Evolutionary conservation across 495 filamentous ascomycete genomes (phyloP).

Genomic region (Recurvomyces mirabilis): DNA sequence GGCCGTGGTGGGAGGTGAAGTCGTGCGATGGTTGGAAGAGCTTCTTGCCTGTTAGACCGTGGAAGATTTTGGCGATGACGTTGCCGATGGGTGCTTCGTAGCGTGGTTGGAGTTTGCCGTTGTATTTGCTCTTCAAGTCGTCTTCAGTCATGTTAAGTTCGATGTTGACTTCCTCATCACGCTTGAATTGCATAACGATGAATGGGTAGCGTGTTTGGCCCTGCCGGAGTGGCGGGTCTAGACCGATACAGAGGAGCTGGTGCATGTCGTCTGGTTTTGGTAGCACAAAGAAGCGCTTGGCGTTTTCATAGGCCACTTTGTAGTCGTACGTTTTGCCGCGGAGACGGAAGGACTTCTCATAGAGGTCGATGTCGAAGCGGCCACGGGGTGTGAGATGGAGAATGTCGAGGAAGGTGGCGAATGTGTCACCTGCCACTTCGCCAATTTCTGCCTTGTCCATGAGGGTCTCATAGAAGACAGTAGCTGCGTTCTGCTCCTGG

Average conservation of each 20-base stretch:
- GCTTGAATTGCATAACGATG: conserved; percentile 98
- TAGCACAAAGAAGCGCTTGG: conserved; percentile 98
- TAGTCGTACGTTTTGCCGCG: conserved; percentile 99
- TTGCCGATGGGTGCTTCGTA: conserved; percentile 88
- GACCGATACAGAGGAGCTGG: conserved; percentile 83
- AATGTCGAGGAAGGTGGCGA: conserved; percentile 93
- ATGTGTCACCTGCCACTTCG: conserved; percentile 92
- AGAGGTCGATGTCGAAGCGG: conserved; percentile 99
- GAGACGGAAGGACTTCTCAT: conserved; percentile 92
- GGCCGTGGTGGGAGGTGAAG: conserved; percentile 82
- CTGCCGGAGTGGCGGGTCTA: conserved; percentile 92
- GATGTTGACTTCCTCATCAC: conserved; percentile 92
- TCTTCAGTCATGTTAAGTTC: conserved; percentile 95
- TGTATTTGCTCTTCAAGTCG: conserved; percentile 68
- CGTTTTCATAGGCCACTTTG: conserved; percentile 94
- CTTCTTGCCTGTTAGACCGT: conserved; percentile 85
- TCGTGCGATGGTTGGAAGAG: conserved; percentile 86
- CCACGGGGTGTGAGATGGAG: conserved; percentile 97
- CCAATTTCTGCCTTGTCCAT: conserved; percentile 99
- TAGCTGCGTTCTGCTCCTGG: conserved; percentile 91
- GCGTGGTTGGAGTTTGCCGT: conserved; percentile 70
- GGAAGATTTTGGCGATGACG: conserved; percentile 89
- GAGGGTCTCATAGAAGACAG: conserved; percentile 89
- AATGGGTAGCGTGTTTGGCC: conserved; percentile 98
- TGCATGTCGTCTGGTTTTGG: conserved; percentile 96